Base-by-base conservation (phyloP, 2,329 filamentous ascomycete species). In the Colletotrichum spaethianum region DNA sequence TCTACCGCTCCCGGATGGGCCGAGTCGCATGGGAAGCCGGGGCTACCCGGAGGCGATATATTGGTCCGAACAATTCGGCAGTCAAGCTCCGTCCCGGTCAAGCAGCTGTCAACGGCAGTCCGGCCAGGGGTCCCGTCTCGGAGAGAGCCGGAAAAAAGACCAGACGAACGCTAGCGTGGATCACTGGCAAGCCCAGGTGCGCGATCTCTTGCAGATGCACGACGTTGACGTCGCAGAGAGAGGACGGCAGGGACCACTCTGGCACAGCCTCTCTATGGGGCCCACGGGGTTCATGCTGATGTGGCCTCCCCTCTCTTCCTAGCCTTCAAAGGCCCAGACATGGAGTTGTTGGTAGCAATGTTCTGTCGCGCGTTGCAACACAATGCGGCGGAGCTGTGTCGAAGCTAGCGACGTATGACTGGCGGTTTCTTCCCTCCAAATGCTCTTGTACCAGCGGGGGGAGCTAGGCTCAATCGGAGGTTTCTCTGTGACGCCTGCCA, bases 151-250 rank as follows among this genome's bases (percentile, higher is more conserved):
- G 62, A 36, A 26, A 48, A 48, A 63, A 64, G 52, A 69, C 56
- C 69, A 73, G 68, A 72, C 63, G 68, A 73, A 72, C 69, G 60
- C 55, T 64, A 56, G 69, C 46, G 69, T 38, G 69, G 69, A 73
- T 72, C 68, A 57, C 42, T 60, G 38, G 42, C 55, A 56, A 67
- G 40, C 55, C 55, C 36, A 14, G 57, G 16, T 40, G 55, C n/a
- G 67, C 61, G 69, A 69, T 73, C 68, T 63, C 26, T 50, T 44
- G 69, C 52, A 16, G 52, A 59, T 52, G 60, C 52, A 48, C 65
- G 59, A 72, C 57, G 55, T 73, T 56, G 61, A 69, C 56, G 70
- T 73, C 67, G 67, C 70, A 66, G 70, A 72, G 52, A 72, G 44
- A 63, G 38, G 20, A 53, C 28, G 46, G 48, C 55, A 71, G 57